phyloP scores from a whole-genome alignment of 345 rosid genomes.

The Melastoma malabathricum region DNA sequence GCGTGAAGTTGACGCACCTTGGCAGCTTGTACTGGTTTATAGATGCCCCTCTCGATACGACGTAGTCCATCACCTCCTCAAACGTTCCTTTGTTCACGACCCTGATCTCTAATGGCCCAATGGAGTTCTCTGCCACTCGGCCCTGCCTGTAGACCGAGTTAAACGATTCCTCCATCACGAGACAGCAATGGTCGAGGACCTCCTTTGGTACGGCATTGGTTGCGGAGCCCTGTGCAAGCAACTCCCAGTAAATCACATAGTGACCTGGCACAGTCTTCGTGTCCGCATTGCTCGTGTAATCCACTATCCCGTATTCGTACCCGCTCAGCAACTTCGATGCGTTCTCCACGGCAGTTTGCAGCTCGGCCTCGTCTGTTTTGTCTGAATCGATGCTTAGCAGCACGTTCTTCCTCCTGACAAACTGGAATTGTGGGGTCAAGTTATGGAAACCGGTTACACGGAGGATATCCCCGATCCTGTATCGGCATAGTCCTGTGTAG shows the following conservation, averaged over 20 bases:
- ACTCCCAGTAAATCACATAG: conserved; percentile 84
- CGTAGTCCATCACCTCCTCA: conserved; percentile 90
- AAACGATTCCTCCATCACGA: conserved; percentile 63
- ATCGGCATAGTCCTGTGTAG: conserved; percentile 64
- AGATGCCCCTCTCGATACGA: conserved; percentile 80
- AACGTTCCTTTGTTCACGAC: conserved; percentile 71
- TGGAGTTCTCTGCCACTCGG: conserved; percentile 68
- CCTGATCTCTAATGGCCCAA: conserved; percentile 81
- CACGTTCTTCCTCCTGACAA: conserved; percentile 73
- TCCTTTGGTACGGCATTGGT: conserved; percentile 27
- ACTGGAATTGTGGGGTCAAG: conserved; percentile 69
- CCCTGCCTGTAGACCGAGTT: conserved; percentile 82
- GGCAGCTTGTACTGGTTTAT: conserved; percentile 85
- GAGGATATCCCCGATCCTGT: conserved; percentile 83
- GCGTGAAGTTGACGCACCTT: conserved; percentile 70
- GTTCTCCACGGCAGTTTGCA: conserved; percentile 62
- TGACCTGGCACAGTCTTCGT: conserved; percentile 62
- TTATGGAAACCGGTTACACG: conserved; percentile 61
- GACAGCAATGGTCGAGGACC: conserved; percentile 44
- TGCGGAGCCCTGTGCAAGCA: conserved; percentile 22
- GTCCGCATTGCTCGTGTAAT: conserved; percentile 81
- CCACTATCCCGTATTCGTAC: conserved; percentile 48
- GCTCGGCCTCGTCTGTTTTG: conserved; percentile 83
- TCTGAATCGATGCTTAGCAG: conserved; percentile 72
- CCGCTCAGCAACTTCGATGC: conserved; percentile 36